These are phyloP conservation scores for Vicia villosa DNA, from an alignment of 306 rosid genomes.

Conservation along the genomic window DNA sequence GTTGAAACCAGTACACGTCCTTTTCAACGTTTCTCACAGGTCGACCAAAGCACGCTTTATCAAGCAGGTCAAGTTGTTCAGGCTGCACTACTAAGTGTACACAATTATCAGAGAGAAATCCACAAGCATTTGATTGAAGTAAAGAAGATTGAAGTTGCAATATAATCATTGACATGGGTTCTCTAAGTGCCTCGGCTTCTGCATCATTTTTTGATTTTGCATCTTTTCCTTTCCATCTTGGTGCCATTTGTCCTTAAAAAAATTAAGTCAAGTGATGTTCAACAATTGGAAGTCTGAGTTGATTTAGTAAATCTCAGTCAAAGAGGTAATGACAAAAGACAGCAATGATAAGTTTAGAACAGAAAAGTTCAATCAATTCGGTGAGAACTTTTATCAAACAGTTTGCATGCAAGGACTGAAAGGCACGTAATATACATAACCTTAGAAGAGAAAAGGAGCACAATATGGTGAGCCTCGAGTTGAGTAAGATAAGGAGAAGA, in stretches of 20 bases:
- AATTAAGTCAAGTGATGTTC: constrained; percentile 7
- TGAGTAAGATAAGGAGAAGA: too few species aligned
- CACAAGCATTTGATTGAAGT: constrained; percentile 50
- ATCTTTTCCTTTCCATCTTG: constrained; percentile 86
- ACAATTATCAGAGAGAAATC: constrained; percentile 47
- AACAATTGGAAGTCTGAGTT: not conserved
- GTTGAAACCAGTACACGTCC: constrained; percentile 60
- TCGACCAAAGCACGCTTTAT: constrained; percentile 68
- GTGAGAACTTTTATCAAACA: too few species aligned
- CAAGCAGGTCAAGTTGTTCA: constrained; percentile 57
- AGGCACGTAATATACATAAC: too few species aligned
- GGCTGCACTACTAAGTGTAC: constrained; percentile 51
- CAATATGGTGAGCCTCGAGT: too few species aligned
- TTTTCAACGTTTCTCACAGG: constrained; percentile 51
- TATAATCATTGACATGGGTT: constrained; percentile 71
- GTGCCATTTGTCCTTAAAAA: constrained; percentile 48
- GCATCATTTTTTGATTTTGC: constrained; percentile 63
- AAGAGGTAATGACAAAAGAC: not conserved
- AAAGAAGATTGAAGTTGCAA: constrained; percentile 61
- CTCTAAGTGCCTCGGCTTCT: constrained; percentile 65
- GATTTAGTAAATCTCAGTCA: constrained; percentile 19
- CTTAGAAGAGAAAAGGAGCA: too few species aligned
- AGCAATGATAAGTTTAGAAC: too few species aligned
- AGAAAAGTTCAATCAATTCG: too few species aligned
- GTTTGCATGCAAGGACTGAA: too few species aligned